phyloP scores from a whole-genome alignment of 2,329 filamentous ascomycete species.

The Penicillium janthinellum region DNA sequence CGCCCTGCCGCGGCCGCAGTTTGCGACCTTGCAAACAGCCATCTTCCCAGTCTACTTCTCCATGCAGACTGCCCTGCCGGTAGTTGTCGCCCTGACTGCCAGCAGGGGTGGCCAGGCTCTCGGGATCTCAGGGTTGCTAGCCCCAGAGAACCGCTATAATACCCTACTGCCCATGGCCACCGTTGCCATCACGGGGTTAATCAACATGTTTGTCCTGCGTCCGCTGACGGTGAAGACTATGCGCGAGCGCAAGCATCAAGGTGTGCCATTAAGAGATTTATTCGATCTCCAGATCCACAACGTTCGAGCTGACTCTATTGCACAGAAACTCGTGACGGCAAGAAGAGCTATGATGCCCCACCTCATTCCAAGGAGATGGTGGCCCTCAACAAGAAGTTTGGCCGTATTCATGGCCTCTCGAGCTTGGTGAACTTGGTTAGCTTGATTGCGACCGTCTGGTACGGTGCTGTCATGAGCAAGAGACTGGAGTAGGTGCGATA shows the following conservation, averaged over 20 bases:
- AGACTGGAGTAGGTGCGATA: constrained; percentile 48
- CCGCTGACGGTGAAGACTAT: constrained; percentile 76
- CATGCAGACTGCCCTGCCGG: constrained; percentile 74
- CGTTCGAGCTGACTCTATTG: constrained; percentile 9
- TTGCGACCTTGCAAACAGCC: constrained; percentile 75
- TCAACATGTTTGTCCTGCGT: constrained; percentile 71
- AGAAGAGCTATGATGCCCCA: constrained; percentile 76
- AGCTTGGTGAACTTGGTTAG: constrained; percentile 75
- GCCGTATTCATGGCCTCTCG: constrained; percentile 76
- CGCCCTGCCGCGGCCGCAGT: constrained; percentile 74
- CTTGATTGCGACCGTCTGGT: constrained; percentile 70
- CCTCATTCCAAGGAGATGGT: constrained; percentile 86
- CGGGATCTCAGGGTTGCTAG: constrained; percentile 44
- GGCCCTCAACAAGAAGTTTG: constrained; percentile 75
- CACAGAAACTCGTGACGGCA: constrained; percentile 84
- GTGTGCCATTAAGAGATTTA: constrained; percentile 50
- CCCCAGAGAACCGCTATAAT: constrained; percentile 60
- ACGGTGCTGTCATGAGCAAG: constrained; percentile 73
- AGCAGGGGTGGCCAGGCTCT: constrained; percentile 56
- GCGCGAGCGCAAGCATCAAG: constrained; percentile 75
- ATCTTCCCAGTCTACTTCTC: constrained; percentile 84
- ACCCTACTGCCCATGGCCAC: constrained; percentile 69
- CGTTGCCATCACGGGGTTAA: constrained; percentile 69
- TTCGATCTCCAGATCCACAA: neutral
- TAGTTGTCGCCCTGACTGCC: constrained; percentile 76